phyloP scores from a whole-genome alignment of 345 rosid genomes.

The Litchi chinensis region DNA sequence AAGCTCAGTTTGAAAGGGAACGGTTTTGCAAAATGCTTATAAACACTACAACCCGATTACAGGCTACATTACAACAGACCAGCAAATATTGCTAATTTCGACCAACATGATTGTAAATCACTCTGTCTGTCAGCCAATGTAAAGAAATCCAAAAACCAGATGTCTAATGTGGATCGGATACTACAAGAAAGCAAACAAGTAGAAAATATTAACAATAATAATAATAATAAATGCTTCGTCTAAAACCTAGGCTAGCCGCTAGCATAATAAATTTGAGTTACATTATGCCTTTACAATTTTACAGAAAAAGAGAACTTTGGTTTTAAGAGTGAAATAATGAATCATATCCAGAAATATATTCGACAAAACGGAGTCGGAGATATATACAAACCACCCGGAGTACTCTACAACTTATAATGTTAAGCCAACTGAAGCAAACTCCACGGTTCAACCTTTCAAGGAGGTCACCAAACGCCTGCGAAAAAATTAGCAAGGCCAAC shows the following conservation, averaged over 20 bases:
- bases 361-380: not conserved
- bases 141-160: too few species aligned
- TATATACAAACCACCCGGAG: not conserved
- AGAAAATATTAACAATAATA: too few species aligned
- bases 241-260: not conserved
- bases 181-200: not conserved
- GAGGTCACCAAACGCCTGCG: not conserved
- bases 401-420: slow-evolving; percentile 9
- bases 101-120: too few species aligned
- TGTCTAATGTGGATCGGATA: not conserved
- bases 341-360: not conserved
- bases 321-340: not conserved
- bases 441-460: not conserved
- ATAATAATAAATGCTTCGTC: not conserved
- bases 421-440: slow-evolving; percentile 11
- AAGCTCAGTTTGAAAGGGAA: too few species aligned
- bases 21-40: too few species aligned
- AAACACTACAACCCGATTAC: too few species aligned
- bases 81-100: too few species aligned
- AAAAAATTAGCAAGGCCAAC: not conserved
- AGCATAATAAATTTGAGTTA: not conserved
- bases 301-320: not conserved
- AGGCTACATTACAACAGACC: too few species aligned
- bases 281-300: not conserved
- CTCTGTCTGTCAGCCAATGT: too few species aligned